Evolutionary conservation across 441 rosid species (phyloP).

Genomic region (Adansonia rubrostipa): DNA sequence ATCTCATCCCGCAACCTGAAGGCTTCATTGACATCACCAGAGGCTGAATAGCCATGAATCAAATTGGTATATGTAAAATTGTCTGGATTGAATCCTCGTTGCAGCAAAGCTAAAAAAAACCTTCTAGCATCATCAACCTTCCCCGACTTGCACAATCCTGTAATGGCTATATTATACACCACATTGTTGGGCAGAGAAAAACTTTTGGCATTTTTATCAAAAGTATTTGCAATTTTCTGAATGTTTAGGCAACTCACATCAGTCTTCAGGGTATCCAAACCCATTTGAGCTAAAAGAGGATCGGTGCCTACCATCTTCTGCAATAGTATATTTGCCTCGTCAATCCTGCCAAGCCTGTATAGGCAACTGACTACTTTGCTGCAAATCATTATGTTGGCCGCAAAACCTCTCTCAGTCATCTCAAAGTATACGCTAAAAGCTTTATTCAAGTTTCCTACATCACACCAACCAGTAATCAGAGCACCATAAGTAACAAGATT

Average conservation of each 20-base stretch:
- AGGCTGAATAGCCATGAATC: slow-evolving; percentile 63
- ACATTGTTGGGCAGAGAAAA: slow-evolving; percentile 57
- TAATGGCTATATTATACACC: slow-evolving; percentile 68
- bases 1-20: slow-evolving; percentile 74
- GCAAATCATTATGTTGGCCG: slow-evolving; percentile 59
- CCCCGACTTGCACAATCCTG: slow-evolving; percentile 74
- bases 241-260: slow-evolving; percentile 37
- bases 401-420: slow-evolving; percentile 64
- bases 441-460: slow-evolving; percentile 61
- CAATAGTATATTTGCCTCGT: slow-evolving; percentile 69
- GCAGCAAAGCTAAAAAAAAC: slow-evolving; percentile 53
- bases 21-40: slow-evolving; percentile 69
- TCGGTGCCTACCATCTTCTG: slow-evolving; percentile 60
- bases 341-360: slow-evolving; percentile 56
- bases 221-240: slow-evolving; percentile 52
- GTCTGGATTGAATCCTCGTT: slow-evolving; percentile 58
- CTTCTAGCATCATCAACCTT: slow-evolving; percentile 60
- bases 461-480: slow-evolving; percentile 69
- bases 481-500: slow-evolving; percentile 62
- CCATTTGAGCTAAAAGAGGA: slow-evolving; percentile 37
- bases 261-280: slow-evolving; percentile 38
- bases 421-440: slow-evolving; percentile 58
- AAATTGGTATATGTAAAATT: slow-evolving; percentile 65
- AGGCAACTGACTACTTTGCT: slow-evolving; percentile 72
- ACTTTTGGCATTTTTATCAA: slow-evolving; percentile 45